These are phyloP conservation scores for Bremia lactucae DNA, from an alignment of 352 stramenopile genomes.

Conservation along the genomic window DNA sequence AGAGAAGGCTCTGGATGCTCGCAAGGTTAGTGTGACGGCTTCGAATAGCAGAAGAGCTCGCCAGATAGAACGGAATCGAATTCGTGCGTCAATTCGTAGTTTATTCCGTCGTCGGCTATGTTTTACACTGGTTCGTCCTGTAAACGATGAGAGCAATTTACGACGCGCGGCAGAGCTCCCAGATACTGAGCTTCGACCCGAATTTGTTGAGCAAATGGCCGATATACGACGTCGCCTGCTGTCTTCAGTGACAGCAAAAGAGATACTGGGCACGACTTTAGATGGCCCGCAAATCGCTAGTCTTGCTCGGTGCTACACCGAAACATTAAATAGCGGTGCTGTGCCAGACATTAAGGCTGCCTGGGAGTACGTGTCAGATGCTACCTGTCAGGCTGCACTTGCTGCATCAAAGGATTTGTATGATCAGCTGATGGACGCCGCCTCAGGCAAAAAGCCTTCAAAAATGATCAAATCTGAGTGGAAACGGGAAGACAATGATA, in stretches of 20 bases:
- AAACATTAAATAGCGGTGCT: constrained; percentile 67
- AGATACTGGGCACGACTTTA: constrained; percentile 54
- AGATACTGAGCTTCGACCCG: constrained; percentile 47
- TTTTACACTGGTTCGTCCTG: constrained; percentile 65
- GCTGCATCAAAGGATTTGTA: constrained; percentile 44
- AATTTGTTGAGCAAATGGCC: constrained; percentile 70
- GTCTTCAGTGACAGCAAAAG: constrained; percentile 41
- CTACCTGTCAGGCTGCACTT: constrained; percentile 56
- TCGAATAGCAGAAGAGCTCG: constrained; percentile 23
- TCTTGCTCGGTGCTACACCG: constrained; percentile 54
- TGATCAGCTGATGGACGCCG: constrained; percentile 33
- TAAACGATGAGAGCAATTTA: constrained; percentile 53
- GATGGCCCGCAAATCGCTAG: constrained; percentile 53
- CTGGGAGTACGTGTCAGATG: constrained; percentile 76
- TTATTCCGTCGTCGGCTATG: constrained; percentile 69
- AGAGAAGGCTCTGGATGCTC: constrained; percentile 57
- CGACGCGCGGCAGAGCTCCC: constrained; percentile 42
- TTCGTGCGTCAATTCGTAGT: constrained; percentile 46
- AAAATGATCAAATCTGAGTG: constrained; percentile 14
- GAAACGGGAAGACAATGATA: constrained; percentile 14
- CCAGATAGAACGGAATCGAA: constrained; percentile 64
- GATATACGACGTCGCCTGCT: constrained; percentile 39
- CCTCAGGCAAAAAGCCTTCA: constrained; percentile 12
- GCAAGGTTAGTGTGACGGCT: constrained; percentile 24
- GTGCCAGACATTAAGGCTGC: constrained; percentile 77